These are phyloP conservation scores for Lumnitzera racemosa DNA, from an alignment of 345 rosid genomes.

Conservation along the genomic window DNA sequence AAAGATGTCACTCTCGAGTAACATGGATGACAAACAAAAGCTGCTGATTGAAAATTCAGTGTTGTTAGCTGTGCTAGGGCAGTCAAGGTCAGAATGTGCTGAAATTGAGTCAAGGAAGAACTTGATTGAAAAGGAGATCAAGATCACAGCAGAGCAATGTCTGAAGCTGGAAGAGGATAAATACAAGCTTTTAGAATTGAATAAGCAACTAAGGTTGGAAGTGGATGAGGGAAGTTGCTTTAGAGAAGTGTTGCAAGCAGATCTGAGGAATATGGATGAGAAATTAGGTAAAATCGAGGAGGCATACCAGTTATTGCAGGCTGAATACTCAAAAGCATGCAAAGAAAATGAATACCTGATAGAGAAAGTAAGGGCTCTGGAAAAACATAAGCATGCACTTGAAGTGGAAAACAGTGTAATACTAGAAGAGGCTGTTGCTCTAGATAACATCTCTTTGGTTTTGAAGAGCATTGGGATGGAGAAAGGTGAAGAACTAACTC, in stretches of 20 bases:
- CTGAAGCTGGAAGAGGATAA: constrained; percentile 38
- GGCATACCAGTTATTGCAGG: constrained; percentile 38
- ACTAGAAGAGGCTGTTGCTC: constrained; percentile 44
- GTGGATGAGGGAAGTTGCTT: constrained; percentile 30
- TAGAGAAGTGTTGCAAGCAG: constrained; percentile 31
- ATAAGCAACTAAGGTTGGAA: constrained; percentile 46
- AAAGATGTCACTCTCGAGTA: constrained; percentile 39
- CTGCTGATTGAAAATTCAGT: constrained; percentile 70
- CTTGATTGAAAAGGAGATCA: constrained; percentile 32
- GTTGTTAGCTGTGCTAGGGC: constrained; percentile 49
- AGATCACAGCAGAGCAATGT: constrained; percentile 20
- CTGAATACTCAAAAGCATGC: constrained; percentile 39
- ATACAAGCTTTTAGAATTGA: constrained; percentile 52
- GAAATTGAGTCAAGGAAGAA: constrained; percentile 43
- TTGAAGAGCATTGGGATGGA: constrained; percentile 43
- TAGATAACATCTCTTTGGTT: constrained; percentile 40
- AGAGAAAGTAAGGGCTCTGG: constrained; percentile 35
- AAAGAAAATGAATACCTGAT: constrained; percentile 37
- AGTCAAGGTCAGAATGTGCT: constrained; percentile 39
- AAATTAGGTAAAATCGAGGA: constrained; percentile 42
- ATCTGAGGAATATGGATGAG: constrained; percentile 28
- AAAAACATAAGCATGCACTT: constrained; percentile 35
- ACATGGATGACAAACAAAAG: constrained; percentile 55
- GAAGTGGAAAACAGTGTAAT: constrained; percentile 48
- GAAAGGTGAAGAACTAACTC: constrained; percentile 45